These are phyloP conservation scores for Irpex sp. DNA, from an alignment of 1,284 basidiomycete genomes.

Conservation along the genomic window DNA sequence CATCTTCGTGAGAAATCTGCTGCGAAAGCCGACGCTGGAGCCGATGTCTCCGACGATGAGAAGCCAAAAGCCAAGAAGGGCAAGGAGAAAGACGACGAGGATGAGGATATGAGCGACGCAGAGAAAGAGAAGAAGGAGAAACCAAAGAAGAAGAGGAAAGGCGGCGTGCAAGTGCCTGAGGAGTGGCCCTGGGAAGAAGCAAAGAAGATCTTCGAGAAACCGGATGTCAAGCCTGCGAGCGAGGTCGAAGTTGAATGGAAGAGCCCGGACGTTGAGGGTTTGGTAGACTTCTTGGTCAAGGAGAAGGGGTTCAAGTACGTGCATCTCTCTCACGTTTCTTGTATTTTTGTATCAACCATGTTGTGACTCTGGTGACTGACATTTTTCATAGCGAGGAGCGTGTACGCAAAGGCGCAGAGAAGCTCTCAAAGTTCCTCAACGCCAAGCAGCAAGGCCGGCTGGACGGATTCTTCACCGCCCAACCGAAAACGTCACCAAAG, in stretches of 20 bases:
- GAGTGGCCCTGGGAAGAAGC: conserved; percentile 98
- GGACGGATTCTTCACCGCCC: conserved; percentile 90
- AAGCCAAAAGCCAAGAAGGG: conserved; percentile 34
- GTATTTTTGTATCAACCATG: not conserved
- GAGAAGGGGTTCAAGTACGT: conserved; percentile 95
- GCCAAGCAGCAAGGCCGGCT: conserved; percentile 95
- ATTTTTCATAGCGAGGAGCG: conserved; percentile 79
- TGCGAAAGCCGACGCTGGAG: not conserved
- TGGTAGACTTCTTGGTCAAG: conserved; percentile 91
- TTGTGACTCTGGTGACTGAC: conserved; percentile 5
- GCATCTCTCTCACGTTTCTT: not conserved
- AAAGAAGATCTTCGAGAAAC: conserved; percentile 85
- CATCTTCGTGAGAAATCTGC: conserved; percentile 78
- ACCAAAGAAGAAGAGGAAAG: conserved; percentile 52
- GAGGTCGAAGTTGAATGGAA: conserved; percentile 96
- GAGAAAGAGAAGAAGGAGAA: conserved; percentile 10
- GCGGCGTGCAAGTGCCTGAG: conserved; percentile 81
- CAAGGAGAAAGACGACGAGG: conserved; percentile 52
- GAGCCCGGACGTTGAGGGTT: conserved; percentile 88
- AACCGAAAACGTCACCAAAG: conserved; percentile 35
- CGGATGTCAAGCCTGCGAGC: conserved; percentile 85
- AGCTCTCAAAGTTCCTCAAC: conserved; percentile 83
- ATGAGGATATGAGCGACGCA: conserved; percentile 20
- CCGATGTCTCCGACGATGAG: not conserved
- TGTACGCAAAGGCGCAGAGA: conserved; percentile 93